Base-by-base conservation (phyloP, 1,139 yeast genomes). In the Pichia sp. region DNA sequence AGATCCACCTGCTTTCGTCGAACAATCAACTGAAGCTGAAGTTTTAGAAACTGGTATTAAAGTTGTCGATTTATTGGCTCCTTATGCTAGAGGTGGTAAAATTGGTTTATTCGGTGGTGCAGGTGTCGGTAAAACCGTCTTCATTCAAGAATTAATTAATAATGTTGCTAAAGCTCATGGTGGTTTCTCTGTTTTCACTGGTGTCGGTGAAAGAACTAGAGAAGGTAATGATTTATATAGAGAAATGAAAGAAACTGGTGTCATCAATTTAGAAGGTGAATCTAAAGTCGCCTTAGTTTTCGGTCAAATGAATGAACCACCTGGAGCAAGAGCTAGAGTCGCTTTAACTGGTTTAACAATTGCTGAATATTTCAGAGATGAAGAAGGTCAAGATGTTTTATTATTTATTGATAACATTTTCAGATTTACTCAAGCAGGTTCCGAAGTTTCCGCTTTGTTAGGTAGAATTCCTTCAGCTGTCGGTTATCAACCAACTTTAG, bases 41-140 rank as follows among this genome's bases (percentile, higher is more conserved):
- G 89, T 91, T 63, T 81, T 91, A 68, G 98, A 89, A 77, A 91
- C 98, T 55, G 98, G 98, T 85, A 91, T 91, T 69, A 91, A 91
- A 82, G 98, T 91, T 71, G 98, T 91, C 74, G 98, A 91, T 69
- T 79, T 91, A 68, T 82, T 91, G 61, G 98, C 98, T 59, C 98
- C 98, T 60, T 91, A 91, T 77, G 98, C 98, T 68, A 89, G 96
- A 84, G 98, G 98, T 84, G 98, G 98, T 85, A 91, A 91, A 83
- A 91, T 91, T 85, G 98, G 98, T 81, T 82, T 91, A 67, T 91
- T 91, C 84, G 98, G 98, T 79, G 98, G 98, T 89, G 98, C 98
- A 72, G 98, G 98, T 89, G 98, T 91, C 86, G 98, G 98, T 77
- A 91, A 91, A 77, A 91, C 98, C 71, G 98, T 91, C 55, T 91